Percentiles rank a stretch among this genome's conserved stretches.
Conservation (phyloP, 2,329 filamentous ascomycete genomes). For the Trichoderma harzianum region DNA sequence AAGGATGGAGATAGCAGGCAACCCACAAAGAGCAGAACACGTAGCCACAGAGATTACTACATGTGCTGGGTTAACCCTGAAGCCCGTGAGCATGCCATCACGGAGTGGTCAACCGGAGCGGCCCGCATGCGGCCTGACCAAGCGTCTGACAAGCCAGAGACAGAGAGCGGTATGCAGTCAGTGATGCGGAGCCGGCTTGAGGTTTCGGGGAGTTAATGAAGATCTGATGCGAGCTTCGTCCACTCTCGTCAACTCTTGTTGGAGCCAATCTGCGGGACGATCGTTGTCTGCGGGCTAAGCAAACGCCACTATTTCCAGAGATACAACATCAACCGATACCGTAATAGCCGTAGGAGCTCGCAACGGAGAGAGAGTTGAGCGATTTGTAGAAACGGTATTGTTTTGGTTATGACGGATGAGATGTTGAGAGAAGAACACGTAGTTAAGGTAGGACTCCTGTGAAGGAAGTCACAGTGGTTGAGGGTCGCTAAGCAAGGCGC, state of each 20-base stretch:
- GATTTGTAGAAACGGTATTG: not conserved
- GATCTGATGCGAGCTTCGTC: not conserved
- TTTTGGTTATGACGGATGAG: not conserved
- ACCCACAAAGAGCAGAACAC: not conserved
- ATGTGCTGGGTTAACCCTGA: not conserved
- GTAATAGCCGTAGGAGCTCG: not conserved
- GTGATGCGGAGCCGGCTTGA: not conserved
- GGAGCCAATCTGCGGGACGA: not conserved
- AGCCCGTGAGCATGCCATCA: not conserved
- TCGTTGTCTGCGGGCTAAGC: not conserved
- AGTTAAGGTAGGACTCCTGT: not conserved
- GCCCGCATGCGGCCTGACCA: not conserved
- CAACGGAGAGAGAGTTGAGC: not conserved
- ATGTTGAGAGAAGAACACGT: not conserved
- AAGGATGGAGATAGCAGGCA: not conserved
- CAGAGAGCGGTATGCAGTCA: not conserved
- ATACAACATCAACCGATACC: not conserved
- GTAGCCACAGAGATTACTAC: not conserved
- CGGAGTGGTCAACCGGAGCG: not conserved
- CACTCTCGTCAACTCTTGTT: not conserved
- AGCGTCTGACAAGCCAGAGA: not conserved
- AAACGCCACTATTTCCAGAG: not conserved
- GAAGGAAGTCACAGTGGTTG: not conserved
- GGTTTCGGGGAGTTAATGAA: not conserved
- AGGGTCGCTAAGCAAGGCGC: not conserved